Conservation (phyloP, 176 grass and related monocot genomes). For the Zizania latifolia region DNA sequence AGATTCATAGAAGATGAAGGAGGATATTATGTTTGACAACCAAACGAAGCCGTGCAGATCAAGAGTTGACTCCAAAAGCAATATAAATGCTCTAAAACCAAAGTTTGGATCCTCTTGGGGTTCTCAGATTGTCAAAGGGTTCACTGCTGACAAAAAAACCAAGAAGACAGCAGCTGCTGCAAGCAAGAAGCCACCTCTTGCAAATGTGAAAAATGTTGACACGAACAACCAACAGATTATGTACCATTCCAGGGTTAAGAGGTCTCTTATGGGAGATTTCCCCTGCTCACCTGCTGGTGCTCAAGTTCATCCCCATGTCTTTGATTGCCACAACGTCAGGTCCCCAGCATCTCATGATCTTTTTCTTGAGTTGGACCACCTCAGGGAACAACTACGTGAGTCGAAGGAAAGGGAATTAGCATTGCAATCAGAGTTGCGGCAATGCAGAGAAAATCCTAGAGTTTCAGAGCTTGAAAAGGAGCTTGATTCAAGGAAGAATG, state of each 20-base stretch:
- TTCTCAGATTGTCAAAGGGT: slow-evolving; percentile 93
- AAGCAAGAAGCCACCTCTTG: slow-evolving; percentile 71
- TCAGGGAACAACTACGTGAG: slow-evolving; percentile 74
- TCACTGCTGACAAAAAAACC: slow-evolving; percentile 85
- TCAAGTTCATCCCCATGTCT: slow-evolving; percentile 86
- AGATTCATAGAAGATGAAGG: slow-evolving; percentile 56
- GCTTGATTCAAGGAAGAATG: slow-evolving; percentile 59
- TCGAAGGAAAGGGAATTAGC: slow-evolving; percentile 84
- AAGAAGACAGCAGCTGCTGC: slow-evolving; percentile 54
- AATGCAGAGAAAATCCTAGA: slow-evolving; percentile 71
- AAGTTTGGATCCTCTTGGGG: slow-evolving; percentile 95
- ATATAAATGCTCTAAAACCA: slow-evolving; percentile 54
- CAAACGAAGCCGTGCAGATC: slow-evolving; percentile 84
- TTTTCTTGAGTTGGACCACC: slow-evolving; percentile 87
- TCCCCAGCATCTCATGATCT: slow-evolving; percentile 89
- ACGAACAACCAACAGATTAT: slow-evolving; percentile 45
- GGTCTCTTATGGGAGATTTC: slow-evolving; percentile 88
- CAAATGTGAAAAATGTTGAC: slow-evolving; percentile 39
- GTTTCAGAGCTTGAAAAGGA: slow-evolving; percentile 80
- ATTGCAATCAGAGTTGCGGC: slow-evolving; percentile 60
- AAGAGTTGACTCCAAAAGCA: slow-evolving; percentile 49
- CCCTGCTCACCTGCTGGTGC: slow-evolving; percentile 69
- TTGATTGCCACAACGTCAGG: slow-evolving; percentile 61
- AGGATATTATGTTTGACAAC: slow-evolving; percentile 93
- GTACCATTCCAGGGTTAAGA: slow-evolving; percentile 81